These are phyloP conservation scores for Haplosporangium sp. DNA, from an alignment of 371 early-diverging fungal species.

Conservation along the genomic window DNA sequence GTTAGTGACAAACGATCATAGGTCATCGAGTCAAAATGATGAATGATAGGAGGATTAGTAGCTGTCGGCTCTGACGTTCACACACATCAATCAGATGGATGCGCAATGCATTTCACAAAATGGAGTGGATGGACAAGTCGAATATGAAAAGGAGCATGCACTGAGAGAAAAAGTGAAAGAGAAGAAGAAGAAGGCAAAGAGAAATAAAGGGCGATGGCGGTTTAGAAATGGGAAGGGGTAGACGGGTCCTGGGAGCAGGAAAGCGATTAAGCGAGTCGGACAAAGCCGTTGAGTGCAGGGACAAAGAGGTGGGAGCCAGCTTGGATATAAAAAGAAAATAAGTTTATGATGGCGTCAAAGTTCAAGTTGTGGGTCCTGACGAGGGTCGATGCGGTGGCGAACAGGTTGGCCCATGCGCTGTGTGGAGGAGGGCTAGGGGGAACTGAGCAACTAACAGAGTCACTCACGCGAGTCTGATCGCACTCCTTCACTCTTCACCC, in stretches of 20 bases:
- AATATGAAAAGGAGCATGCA: not conserved
- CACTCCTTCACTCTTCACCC: too few relatives aligned
- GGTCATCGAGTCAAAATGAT: not conserved
- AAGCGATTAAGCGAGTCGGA: not conserved
- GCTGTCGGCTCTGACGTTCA: conserved; percentile 8
- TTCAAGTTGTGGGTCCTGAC: too few relatives aligned
- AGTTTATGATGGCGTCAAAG: too few relatives aligned
- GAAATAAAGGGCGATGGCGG: not conserved
- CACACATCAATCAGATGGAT: conserved; percentile 29
- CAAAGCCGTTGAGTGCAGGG: too few relatives aligned
- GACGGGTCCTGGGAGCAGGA: not conserved
- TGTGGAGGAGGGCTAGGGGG: conserved; percentile 2
- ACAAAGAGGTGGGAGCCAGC: too few relatives aligned
- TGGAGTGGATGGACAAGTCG: conserved; percentile 1
- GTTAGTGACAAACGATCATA: not conserved
- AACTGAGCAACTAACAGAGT: not conserved
- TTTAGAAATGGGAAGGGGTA: not conserved
- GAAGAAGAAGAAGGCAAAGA: not conserved
- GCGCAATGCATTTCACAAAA: conserved; percentile 14
- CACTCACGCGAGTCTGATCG: conserved; percentile 8
- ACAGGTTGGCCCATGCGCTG: not conserved
- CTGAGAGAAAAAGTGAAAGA: not conserved
- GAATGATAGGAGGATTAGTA: conserved; percentile 10
- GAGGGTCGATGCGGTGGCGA: not conserved
- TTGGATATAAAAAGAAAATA: too few relatives aligned